Percentiles rank a stretch among this genome's conserved stretches.
Evolutionary conservation across 768 basidiomycete species (phyloP).

Genomic region (Panellus pusillus): DNA sequence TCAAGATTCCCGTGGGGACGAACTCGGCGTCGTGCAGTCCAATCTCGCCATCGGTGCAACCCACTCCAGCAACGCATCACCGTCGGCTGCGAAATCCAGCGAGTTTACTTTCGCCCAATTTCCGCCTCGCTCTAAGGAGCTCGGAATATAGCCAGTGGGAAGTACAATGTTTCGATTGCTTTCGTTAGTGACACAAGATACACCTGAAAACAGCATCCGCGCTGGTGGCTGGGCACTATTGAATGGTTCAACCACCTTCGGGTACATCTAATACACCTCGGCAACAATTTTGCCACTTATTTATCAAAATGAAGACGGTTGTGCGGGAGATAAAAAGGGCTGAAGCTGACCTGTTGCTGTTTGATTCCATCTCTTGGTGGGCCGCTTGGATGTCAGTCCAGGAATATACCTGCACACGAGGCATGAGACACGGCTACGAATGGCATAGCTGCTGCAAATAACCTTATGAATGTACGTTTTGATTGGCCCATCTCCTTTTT

Average conservation of each 20-base stretch:
- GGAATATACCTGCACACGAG: constrained; percentile 59
- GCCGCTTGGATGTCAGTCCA: constrained; percentile 81
- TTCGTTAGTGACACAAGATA: too few relatives aligned
- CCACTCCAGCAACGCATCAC: too few relatives aligned
- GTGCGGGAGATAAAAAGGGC: background rate
- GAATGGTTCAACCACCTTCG: too few relatives aligned
- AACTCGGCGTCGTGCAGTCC: too few relatives aligned
- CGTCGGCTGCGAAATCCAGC: too few relatives aligned
- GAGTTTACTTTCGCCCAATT: too few relatives aligned
- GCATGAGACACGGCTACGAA: constrained; percentile 3
- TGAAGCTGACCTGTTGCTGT: constrained; percentile 47
- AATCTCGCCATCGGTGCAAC: too few relatives aligned
- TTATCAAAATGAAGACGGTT: constrained; percentile 4
- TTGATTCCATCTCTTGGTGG: constrained; percentile 81
- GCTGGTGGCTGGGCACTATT: background rate
- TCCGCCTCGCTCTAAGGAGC: too few relatives aligned
- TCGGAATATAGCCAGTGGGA: too few relatives aligned
- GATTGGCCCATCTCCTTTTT: constrained; percentile 57
- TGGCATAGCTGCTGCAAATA: constrained; percentile 19
- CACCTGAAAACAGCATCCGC: too few relatives aligned
- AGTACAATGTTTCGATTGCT: too few relatives aligned
- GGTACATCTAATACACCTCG: constrained; percentile 28
- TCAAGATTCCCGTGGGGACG: too few relatives aligned
- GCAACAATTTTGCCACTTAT: constrained; percentile 49
- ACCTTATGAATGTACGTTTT: constrained; percentile 81